Base-by-base conservation (phyloP, 2,329 filamentous ascomycete species). In the Paraphaeosphaeria sporulosa region DNA sequence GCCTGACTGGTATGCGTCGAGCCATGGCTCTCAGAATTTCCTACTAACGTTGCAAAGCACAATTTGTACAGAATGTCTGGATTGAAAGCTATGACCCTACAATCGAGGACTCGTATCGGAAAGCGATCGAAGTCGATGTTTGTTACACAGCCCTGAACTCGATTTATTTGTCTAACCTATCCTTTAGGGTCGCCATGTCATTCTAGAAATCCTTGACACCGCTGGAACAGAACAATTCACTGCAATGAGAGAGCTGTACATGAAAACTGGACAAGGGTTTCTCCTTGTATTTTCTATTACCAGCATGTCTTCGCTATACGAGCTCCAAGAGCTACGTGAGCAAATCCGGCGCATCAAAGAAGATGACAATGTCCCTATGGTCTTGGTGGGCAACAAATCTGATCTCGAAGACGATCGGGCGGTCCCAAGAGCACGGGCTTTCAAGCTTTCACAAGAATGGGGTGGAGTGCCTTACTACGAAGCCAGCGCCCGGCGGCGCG, bases 291-390 rank as follows among this genome's bases (percentile, higher is more conserved):
- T 96, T 81, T 94, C 91, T 79, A 96, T 96, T 74, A 94, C 92
- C 19, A 95, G 92, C 63, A 84, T 86, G 62, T 91, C 91, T 36
- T 96, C 92, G n/a, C 84, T 97, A 43, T 86, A 89, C 69, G 93
- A 97, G 78, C 86, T 97, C 32, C 85, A 87, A 68, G 90, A 91
- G 69, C 84, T 97, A 44, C 90, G 92, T 53, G 92, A 96, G 72
- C 92, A 96, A 78, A 96, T 97, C 64, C 90, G 93, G 62, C 91
- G 92, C 61, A 94, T 96, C 80, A 96, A 96, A 80, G 91, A 94
- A 76, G 91, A 94, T 78, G 56, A 93, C 57, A 90, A 89, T 63
- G 87, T 94, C 4, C 92, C 92, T 23, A 91, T 97, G 74, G 93
- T 97, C 52, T 92, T 97, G 63, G 93, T 96, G 49, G 93, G 93